Evolutionary conservation across 2,329 filamentous ascomycete species (phyloP).

Genomic region (Fusarium devonianum): DNA sequence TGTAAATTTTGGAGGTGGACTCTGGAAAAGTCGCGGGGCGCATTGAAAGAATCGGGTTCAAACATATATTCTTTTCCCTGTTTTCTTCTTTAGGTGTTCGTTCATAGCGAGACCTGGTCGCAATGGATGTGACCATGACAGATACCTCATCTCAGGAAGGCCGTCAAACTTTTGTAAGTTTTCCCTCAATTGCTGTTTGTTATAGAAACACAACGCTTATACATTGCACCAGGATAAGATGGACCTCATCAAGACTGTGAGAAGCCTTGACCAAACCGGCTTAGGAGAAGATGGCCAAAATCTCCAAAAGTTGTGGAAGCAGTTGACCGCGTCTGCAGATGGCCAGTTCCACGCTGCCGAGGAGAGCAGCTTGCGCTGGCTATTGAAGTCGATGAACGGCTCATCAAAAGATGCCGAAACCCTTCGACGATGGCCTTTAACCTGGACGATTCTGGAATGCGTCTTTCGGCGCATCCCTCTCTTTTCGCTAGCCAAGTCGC

Average conservation of each 20-base stretch:
- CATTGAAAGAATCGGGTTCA: conserved; percentile 28
- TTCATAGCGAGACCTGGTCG: conserved; percentile 6
- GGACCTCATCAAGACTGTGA: conserved; percentile 59
- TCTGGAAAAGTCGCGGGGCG: conserved; percentile 39
- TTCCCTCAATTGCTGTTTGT: background rate
- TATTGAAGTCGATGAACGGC: conserved; percentile 68
- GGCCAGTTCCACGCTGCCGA: conserved; percentile 60
- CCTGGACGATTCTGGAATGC: conserved; percentile 68
- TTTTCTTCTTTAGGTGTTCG: conserved; percentile 12
- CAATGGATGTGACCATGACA: conserved; percentile 37
- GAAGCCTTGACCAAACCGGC: conserved; percentile 62
- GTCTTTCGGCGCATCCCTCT: conserved; percentile 71
- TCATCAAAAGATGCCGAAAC: conserved; percentile 56
- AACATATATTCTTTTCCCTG: conserved; percentile 26
- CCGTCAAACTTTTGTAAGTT: conserved; percentile 25
- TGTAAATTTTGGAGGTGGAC: conserved; percentile 51
- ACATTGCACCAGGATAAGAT: conserved; percentile 41
- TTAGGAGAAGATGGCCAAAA: conserved; percentile 55
- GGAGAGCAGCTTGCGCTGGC: conserved; percentile 66
- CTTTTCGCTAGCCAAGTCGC: conserved; percentile 72
- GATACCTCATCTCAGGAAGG: conserved; percentile 12
- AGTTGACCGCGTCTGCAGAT: conserved; percentile 52
- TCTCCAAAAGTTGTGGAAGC: conserved; percentile 57
- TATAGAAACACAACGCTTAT: conserved; percentile 28
- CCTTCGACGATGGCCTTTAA: conserved; percentile 61